Evolutionary conservation across 1,284 basidiomycete species (phyloP).

Genomic region (Trametes polyzona): DNA sequence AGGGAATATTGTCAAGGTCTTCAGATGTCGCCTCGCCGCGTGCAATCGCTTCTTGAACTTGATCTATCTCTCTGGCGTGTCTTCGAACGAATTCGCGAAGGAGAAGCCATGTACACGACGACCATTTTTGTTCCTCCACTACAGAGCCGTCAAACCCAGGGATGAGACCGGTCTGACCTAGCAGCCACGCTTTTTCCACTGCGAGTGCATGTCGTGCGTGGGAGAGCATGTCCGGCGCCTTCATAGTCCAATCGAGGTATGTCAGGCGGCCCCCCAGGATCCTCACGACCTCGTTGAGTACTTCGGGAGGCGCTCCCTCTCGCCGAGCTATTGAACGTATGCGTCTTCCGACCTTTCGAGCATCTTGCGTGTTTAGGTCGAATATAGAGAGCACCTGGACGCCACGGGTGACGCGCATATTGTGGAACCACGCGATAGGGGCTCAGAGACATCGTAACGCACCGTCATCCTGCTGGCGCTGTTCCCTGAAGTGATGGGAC

Average conservation of each 20-base stretch:
- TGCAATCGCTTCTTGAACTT: constrained; percentile 43
- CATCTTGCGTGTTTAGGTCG: constrained; percentile 67
- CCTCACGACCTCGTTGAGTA: constrained; percentile 56
- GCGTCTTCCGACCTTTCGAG: constrained; percentile 59
- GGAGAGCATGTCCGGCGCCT: constrained; percentile 60
- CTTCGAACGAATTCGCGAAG: constrained; percentile 70
- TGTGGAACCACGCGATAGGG: not conserved
- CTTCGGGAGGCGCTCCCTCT: constrained; percentile 30
- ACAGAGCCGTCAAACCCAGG: constrained; percentile 86
- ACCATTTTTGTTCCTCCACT: constrained; percentile 89
- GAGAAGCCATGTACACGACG: constrained; percentile 77
- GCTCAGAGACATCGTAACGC: no score
- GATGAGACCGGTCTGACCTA: constrained; percentile 72
- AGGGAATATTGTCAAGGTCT: constrained; percentile 46
- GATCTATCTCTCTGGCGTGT: constrained; percentile 52
- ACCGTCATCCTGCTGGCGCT: constrained; percentile 76
- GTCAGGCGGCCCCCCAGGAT: constrained; percentile 78
- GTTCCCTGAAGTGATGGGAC: constrained; percentile 51
- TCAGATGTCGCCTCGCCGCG: constrained; percentile 41
- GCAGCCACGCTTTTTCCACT: constrained; percentile 80
- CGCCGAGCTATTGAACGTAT: constrained; percentile 48
- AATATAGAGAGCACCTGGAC: constrained; percentile 70
- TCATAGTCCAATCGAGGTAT: constrained; percentile 70
- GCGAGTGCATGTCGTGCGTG: constrained; percentile 65
- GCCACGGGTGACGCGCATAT: not conserved